Base-by-base conservation (phyloP, 495 filamentous ascomycete genomes). In the Lichina pygmaea region DNA sequence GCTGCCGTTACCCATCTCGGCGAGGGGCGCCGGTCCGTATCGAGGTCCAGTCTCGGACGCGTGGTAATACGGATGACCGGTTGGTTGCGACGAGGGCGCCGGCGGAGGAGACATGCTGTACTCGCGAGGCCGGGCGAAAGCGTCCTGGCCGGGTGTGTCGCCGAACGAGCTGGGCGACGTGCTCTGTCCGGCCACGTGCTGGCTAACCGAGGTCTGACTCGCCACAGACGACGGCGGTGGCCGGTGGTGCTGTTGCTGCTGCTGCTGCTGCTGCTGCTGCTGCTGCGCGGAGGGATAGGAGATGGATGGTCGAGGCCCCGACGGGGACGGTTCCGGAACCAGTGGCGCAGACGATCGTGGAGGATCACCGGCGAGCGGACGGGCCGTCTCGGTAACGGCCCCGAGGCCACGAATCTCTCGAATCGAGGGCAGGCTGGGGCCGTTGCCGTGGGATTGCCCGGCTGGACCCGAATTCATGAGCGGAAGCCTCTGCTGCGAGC, bases 31-130 rank as follows among this genome's bases (percentile, higher is more conserved):
- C 30, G 46, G 42, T 24, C 39, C 46, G 33, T 52, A 54, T 8
- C 50, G 44, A n/a, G 41, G 48, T 24, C 54, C 51, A 34, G 49
- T 45, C 24, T 54, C 55, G 10, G 53, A 57, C 10, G 53, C 52
- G 30, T 55, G 50, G 50, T 30, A 57, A 42, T 55, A 54, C 13
- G 50, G 50, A 33, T 46, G 13, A 24, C 24, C 24, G 10, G 1
- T 11, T 11, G 36, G 2, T 15, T 11, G 36, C 3, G 10, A 15
- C 3, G 37, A 36, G 6, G 38, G 40, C n/a, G 40, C 39, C 5
- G 48, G 43, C 32, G 46, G 37, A 11, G 48, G 42, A 7, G 46
- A 48, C 24, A 46, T 24, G 45, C 45, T 46, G 1, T 33, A 36
- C n/a, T 40, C 43, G 7, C 43, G 46, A 13, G 46, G 30, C 10